Percentiles rank a stretch among this genome's conserved stretches.
These are phyloP conservation scores for Penstemon davidsonii DNA, from an alignment of 257 asterid species.

Conservation along the genomic window DNA sequence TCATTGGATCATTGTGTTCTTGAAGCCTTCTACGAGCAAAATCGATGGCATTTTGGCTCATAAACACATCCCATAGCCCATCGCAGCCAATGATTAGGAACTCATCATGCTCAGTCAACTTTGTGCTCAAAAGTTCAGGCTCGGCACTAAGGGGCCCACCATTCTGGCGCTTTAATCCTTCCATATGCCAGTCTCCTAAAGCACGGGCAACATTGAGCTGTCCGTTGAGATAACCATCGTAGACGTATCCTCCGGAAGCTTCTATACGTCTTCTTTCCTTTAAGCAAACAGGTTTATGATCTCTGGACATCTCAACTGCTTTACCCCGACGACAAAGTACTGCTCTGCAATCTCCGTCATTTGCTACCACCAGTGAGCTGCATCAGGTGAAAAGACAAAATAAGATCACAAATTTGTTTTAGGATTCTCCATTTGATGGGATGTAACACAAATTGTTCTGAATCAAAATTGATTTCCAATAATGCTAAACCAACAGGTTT, in stretches of 20 bases:
- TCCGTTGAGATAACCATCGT: conserved; percentile 90
- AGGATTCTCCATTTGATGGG: neutral
- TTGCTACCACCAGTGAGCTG: conserved; percentile 92
- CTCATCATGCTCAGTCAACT: conserved; percentile 79
- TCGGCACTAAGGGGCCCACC: conserved; percentile 98
- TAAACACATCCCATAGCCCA: conserved; percentile 93
- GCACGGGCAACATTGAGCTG: conserved; percentile 96
- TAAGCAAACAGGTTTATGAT: conserved; percentile 72
- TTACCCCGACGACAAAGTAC: conserved; percentile 91
- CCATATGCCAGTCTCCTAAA: conserved; percentile 95
- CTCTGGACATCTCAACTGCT: conserved; percentile 97
- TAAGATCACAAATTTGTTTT: neutral
- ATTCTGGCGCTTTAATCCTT: conserved; percentile 60
- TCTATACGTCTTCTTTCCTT: conserved; percentile 75
- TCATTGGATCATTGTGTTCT: conserved; percentile 78
- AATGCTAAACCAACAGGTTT: neutral
- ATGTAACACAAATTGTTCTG: neutral
- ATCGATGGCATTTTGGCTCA: conserved; percentile 94
- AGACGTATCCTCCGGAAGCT: conserved; percentile 87
- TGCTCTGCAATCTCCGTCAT: conserved; percentile 97
- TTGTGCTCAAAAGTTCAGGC: conserved; percentile 81
- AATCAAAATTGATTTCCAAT: neutral
- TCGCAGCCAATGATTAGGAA: conserved; percentile 90
- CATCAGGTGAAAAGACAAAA: conserved; percentile 12
- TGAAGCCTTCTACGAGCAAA: conserved; percentile 92